Percentiles rank a stretch among this genome's conserved stretches.
phyloP scores from a whole-genome alignment of 371 early-diverging fungal genomes.

The Catenaria anguillulae region DNA sequence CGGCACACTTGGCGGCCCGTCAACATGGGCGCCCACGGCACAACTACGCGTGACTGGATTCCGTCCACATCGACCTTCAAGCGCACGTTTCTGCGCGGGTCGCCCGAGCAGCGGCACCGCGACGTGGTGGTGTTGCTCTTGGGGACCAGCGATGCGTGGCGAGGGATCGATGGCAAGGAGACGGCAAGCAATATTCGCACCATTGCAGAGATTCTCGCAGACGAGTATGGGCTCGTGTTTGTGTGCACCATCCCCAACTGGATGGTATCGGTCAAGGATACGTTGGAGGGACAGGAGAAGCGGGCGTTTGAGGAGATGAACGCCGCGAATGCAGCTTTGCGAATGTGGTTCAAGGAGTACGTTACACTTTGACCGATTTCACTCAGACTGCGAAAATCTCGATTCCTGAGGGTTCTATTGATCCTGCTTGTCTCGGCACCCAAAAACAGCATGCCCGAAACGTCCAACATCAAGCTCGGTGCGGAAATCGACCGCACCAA shows the following conservation, averaged over 20 bases:
- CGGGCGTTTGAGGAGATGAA: neutral
- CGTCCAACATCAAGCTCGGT: neutral
- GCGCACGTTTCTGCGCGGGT: neutral
- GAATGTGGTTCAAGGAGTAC: neutral
- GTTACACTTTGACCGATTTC: too few species aligned
- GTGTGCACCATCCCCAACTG: slow-evolving; percentile 4
- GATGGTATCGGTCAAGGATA: neutral
- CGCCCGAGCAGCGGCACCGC: neutral
- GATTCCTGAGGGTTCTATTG: too few species aligned
- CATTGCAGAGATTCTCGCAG: neutral
- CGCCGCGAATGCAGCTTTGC: neutral
- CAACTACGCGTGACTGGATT: neutral
- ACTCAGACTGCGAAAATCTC: too few species aligned
- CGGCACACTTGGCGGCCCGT: neutral
- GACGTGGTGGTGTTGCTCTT: neutral
- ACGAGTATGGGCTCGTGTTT: neutral
- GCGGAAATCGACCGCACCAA: neutral
- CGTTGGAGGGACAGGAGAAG: neutral
- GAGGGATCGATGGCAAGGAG: neutral
- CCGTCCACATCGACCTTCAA: neutral
- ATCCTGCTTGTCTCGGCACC: too few species aligned
- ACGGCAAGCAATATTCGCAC: neutral
- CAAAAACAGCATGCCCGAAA: too few species aligned
- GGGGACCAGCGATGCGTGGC: neutral
- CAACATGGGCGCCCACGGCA: neutral